These are phyloP conservation scores for Kickxella alabastrina DNA, from an alignment of 192 early-diverging fungal genomes.

Conservation along the genomic window DNA sequence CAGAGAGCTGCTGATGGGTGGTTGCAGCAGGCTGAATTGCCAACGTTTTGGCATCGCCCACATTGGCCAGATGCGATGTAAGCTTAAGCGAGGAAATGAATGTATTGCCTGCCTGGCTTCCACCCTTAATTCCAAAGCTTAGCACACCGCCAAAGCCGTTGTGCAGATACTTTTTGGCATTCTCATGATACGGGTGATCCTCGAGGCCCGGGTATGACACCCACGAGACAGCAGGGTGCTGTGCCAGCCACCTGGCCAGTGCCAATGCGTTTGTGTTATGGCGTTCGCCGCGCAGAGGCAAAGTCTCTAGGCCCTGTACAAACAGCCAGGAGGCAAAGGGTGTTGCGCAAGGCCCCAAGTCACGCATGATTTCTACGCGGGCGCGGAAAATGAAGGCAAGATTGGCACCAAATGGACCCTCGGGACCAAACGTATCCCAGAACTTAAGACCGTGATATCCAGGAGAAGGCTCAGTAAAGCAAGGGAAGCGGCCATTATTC, in stretches of 20 bases:
- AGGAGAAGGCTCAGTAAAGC: conserved; percentile 71
- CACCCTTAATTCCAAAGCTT: conserved; percentile 67
- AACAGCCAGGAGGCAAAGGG: conserved; percentile 88
- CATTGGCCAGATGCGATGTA: conserved; percentile 87
- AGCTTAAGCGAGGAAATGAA: conserved; percentile 81
- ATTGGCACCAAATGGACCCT: conserved; percentile 54
- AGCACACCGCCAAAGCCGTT: conserved; percentile 86
- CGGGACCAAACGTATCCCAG: conserved; percentile 81
- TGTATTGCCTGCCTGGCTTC: conserved; percentile 51
- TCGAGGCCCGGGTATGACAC: conserved; percentile 86
- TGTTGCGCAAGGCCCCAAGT: conserved; percentile 79
- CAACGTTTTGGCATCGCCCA: conserved; percentile 89
- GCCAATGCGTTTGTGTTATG: conserved; percentile 75
- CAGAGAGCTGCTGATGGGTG: conserved; percentile 84
- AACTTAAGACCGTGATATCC: conserved; percentile 86
- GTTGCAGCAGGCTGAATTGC: conserved; percentile 82
- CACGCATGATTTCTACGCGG: conserved; percentile 79
- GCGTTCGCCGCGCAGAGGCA: conserved; percentile 83
- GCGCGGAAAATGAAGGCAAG: conserved; percentile 73
- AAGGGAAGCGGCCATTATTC: conserved; percentile 85
- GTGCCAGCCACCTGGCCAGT: conserved; percentile 75
- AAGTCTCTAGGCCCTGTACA: conserved; percentile 86
- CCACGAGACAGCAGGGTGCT: conserved; percentile 73
- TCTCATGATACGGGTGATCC: conserved; percentile 68
- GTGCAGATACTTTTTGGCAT: conserved; percentile 78